Evolutionary conservation across 1,284 basidiomycete genomes (phyloP), one percentile per base, ranked within the genome.

Genomic region (Exsudoporus floridanus): DNA sequence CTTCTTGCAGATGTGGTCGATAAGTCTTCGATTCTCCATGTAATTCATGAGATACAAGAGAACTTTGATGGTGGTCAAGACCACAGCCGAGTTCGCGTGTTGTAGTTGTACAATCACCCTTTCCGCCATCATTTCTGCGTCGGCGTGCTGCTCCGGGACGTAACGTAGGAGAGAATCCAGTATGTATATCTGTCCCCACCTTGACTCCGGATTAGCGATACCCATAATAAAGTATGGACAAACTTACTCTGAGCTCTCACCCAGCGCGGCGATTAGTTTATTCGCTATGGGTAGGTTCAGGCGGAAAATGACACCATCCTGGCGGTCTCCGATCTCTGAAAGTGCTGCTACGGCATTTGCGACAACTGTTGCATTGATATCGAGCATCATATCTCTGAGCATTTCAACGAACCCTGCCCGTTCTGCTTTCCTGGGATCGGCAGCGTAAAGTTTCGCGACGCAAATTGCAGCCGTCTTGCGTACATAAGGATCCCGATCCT

Each of bases 101-200:
- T 94, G 90, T 18, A 99, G 76, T 60, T 97, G 88, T 38, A 95
- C 83, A 19, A 94, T 86, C 54, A 99, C 90, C 33, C 94, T 86
- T 70, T 99, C 97, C 5, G 92, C 94, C 71, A 99, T 86, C 35
- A 92, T 79, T 73, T 98, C 93, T 12, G 97, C 95, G 66, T 99
- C 97, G 34, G 84, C 77, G 54, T 92, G 83, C 52, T 82, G 80
- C 62, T 94, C 86, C 7, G 97, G 97, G 7, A 98, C 90, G 67
- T 91, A 99, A 49, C 94, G 92, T 56, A 99, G 75, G 31, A 99
- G 74, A 4, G 92, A 90, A 70, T 99, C 97, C 49, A 99, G 80
- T 58, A 99, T 98, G 70, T 99, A 99, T 37, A 98, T 94, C 72
- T 98, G 96, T 1, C 96, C 96, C 97, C 97, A 99, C 73, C 94